These are phyloP conservation scores for Streptanthus diversifolius DNA, from an alignment of 345 rosid genomes.

Conservation along the genomic window DNA sequence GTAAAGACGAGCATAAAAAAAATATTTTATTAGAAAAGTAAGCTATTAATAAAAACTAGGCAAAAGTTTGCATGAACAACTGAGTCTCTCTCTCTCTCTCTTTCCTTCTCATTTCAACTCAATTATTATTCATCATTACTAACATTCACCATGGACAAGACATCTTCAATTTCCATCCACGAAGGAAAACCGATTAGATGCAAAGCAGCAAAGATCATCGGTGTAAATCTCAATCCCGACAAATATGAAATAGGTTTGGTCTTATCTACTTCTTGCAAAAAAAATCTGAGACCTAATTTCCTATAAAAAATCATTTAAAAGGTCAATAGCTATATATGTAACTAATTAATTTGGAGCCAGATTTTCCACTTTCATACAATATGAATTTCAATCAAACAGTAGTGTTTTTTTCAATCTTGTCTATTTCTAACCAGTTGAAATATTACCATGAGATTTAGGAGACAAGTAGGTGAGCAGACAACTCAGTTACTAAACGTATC, in stretches of 20 bases:
- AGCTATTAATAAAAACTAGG: background rate
- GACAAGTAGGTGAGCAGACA: too few species aligned
- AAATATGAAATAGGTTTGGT: slow-evolving; percentile 50
- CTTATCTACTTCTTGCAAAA: background rate
- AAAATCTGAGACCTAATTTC: background rate
- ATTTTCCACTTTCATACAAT: too few species aligned
- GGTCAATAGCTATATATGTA: too few species aligned
- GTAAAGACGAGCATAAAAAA: background rate
- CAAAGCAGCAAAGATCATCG: slow-evolving; percentile 67
- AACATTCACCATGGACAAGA: slow-evolving; percentile 6
- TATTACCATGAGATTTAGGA: too few species aligned
- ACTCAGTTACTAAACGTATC: too few species aligned
- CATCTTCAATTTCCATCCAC: background rate
- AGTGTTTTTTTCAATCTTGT: too few species aligned
- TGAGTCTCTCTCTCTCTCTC: background rate
- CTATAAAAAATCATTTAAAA: background rate
- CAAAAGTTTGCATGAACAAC: background rate
- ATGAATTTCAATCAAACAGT: too few species aligned
- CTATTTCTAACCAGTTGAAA: too few species aligned
- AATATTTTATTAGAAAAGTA: background rate
- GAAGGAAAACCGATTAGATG: slow-evolving; percentile 50
- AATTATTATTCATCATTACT: background rate
- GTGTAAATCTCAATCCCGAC: slow-evolving; percentile 62
- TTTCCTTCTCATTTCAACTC: background rate
- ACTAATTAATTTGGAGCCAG: too few species aligned